Conservation (phyloP, 106 monocot genomes). For the Dendrobium nobile region DNA sequence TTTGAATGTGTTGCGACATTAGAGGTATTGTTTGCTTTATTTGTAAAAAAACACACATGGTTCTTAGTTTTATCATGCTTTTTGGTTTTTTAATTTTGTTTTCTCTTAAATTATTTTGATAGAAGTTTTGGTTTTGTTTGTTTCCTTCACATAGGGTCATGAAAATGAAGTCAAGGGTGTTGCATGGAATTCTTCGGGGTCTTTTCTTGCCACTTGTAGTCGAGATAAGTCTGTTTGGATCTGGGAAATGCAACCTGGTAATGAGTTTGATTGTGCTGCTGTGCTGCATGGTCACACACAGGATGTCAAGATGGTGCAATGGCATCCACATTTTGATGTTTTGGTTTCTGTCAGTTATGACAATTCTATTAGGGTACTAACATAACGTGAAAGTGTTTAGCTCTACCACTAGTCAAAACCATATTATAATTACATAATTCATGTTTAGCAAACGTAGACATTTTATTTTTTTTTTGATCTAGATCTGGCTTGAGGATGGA, state of each 20-base stretch:
- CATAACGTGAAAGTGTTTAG: background rate
- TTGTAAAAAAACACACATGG: background rate
- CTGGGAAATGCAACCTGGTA: constrained; percentile 90
- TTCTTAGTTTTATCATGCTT: background rate
- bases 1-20: constrained; percentile 75
- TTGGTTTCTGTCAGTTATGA: constrained; percentile 98
- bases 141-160: constrained; percentile 63
- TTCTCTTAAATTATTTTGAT: background rate
- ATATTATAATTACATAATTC: background rate
- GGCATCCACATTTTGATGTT: constrained; percentile 82
- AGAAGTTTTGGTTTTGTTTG: no score
- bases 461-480: background rate
- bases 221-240: constrained; percentile 97
- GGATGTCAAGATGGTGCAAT: constrained; percentile 97
- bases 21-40: constrained; percentile 45
- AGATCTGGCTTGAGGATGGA: constrained; percentile 88
- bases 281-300: constrained; percentile 88
- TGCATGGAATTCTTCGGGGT: constrained; percentile 81
- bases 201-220: constrained; percentile 82
- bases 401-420: background rate
- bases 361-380: constrained; percentile 80
- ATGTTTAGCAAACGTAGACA: background rate
- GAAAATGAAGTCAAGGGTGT: constrained; percentile 99
- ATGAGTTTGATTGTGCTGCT: constrained; percentile 82
- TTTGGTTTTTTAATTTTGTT: background rate